Percentiles rank a stretch among this genome's conserved stretches.
Evolutionary conservation across 805 yeast species (phyloP).

Genomic region (Candida railenensis): DNA sequence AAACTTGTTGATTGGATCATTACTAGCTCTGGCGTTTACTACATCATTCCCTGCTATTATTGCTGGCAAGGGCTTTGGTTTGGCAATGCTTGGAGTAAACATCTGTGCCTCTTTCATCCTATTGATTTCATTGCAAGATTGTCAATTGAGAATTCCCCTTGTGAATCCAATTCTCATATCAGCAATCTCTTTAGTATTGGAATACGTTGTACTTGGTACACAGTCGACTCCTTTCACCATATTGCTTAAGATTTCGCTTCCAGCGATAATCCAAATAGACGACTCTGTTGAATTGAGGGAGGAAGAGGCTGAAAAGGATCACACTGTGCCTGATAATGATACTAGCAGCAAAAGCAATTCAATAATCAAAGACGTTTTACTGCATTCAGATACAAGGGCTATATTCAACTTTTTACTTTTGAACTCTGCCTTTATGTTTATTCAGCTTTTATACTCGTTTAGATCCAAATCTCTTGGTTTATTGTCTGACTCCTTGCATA

Average conservation of each 20-base stretch:
- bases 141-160: conserved; percentile 14
- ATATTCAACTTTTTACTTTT: conserved; percentile 83
- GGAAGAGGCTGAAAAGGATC: not conserved
- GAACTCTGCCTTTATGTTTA: conserved; percentile 90
- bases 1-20: conserved; percentile 1
- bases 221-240: conserved; percentile 7
- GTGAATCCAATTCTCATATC: conserved; percentile 18
- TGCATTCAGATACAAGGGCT: conserved; percentile 69
- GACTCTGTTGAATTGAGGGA: not conserved
- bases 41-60: conserved; percentile 9
- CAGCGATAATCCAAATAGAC: conserved; percentile 17
- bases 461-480: conserved; percentile 90
- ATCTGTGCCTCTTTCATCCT: conserved; percentile 22
- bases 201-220: conserved; percentile 18
- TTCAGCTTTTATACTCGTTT: conserved; percentile 88
- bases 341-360: conserved; percentile 2
- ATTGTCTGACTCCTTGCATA: conserved; percentile 89
- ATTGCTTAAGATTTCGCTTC: conserved; percentile 14
- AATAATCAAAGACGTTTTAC: conserved; percentile 29
- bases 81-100: conserved; percentile 21
- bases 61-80: not conserved
- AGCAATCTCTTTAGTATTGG: conserved; percentile 15
- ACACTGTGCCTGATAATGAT: not conserved
- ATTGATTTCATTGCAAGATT: conserved; percentile 23
- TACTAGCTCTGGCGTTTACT: conserved; percentile 2